Evolutionary conservation across 345 rosid species (phyloP).

Genomic region (Lepidium didymum): DNA sequence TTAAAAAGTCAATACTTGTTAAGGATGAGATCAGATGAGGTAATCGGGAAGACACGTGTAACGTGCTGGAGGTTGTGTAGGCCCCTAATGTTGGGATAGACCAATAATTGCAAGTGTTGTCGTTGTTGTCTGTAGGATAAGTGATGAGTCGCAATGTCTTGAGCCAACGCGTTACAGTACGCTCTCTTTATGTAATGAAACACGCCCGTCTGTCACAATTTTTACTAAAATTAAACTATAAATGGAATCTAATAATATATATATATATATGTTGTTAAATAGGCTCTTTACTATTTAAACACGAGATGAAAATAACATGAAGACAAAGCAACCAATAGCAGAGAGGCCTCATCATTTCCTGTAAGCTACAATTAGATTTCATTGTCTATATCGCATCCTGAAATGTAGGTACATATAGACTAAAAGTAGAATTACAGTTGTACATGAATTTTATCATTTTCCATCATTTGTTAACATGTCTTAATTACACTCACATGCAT

Average conservation of each 20-base stretch:
- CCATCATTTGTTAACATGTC: too few species aligned
- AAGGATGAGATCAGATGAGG: not conserved
- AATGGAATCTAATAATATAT: not conserved
- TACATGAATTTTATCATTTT: too few species aligned
- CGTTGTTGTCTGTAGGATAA: not conserved
- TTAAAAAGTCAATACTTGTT: not conserved
- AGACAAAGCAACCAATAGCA: not conserved
- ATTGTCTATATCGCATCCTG: not conserved
- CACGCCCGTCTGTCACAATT: not conserved
- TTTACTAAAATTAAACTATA: not conserved
- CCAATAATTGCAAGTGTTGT: not conserved
- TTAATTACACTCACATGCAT: too few species aligned
- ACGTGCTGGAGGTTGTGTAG: not conserved
- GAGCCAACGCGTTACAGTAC: not conserved
- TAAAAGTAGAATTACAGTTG: too few species aligned
- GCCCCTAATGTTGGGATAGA: not conserved
- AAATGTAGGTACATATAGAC: not conserved
- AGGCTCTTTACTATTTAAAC: not conserved
- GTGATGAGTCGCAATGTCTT: not conserved
- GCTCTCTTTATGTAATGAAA: not conserved
- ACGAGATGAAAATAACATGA: not conserved
- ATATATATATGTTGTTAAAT: not conserved
- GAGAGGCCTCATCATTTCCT: not conserved
- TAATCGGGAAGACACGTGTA: not conserved
- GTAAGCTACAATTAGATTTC: not conserved